A percentile compares a stretch with the other conserved stretches of the same genome.
Evolutionary conservation across 2,329 filamentous ascomycete species (phyloP).

Genomic region (Colletotrichum eleusines): DNA sequence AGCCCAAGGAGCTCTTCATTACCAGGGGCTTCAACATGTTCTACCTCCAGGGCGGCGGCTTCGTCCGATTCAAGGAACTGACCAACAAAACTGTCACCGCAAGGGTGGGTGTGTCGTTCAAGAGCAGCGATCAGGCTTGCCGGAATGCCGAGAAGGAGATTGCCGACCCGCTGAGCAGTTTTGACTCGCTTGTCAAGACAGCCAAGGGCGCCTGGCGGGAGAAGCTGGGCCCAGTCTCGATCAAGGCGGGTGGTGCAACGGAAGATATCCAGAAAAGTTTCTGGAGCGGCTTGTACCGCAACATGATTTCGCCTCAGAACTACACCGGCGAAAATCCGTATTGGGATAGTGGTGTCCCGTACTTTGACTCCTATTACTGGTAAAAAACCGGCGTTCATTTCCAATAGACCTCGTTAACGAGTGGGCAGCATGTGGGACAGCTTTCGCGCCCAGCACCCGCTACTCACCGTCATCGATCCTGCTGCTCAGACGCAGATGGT

Average conservation of each 20-base stretch:
- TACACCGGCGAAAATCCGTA: constrained; percentile 74
- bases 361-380: constrained; percentile 68
- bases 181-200: constrained; percentile 61
- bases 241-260: constrained; percentile 63
- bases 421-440: constrained; percentile 69
- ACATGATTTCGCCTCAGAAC: constrained; percentile 74
- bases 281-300: constrained; percentile 72
- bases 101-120: constrained; percentile 73
- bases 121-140: constrained; percentile 72
- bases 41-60: constrained; percentile 63
- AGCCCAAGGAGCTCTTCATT: constrained; percentile 53
- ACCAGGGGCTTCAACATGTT: constrained; percentile 58
- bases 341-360: constrained; percentile 72
- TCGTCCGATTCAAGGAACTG: constrained; percentile 64
- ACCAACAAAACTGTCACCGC: constrained; percentile 64
- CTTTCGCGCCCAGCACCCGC: constrained; percentile 71
- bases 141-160: constrained; percentile 72
- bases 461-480: constrained; percentile 74
- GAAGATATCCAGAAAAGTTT: constrained; percentile 67
- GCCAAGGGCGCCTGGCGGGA: constrained; percentile 68
- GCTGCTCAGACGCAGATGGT: constrained; percentile 70
- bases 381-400: not conserved
- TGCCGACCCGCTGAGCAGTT: constrained; percentile 54
- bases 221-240: constrained; percentile 66
- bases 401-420: constrained; percentile 6